These are phyloP conservation scores for Litsea cubeba DNA, from an alignment of 164 flowering plant genomes.

Conservation along the genomic window DNA sequence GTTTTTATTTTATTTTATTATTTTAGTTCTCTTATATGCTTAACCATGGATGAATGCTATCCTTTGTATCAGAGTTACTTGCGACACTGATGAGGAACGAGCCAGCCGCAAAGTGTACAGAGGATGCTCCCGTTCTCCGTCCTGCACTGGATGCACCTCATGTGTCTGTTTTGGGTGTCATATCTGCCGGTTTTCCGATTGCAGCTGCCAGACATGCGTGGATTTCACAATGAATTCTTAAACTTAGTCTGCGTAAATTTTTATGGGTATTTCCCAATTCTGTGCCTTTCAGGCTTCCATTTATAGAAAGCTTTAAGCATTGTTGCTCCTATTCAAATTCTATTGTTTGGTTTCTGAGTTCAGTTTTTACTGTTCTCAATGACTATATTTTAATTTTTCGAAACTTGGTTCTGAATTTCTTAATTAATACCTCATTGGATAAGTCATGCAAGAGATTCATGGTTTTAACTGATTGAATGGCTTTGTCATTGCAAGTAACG, in stretches of 20 bases:
- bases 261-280: slow-evolving; percentile 12
- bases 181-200: slow-evolving; percentile 74
- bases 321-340: slow-evolving; percentile 3
- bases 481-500: no score
- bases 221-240: slow-evolving; percentile 67
- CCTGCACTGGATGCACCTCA: slow-evolving; percentile 77
- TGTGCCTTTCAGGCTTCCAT: slow-evolving; percentile 7
- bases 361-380: slow-evolving; percentile 10
- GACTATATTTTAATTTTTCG: slow-evolving; percentile 6
- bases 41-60: background rate
- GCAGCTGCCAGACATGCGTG: slow-evolving; percentile 81
- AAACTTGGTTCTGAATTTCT: slow-evolving; percentile 2
- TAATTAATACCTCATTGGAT: slow-evolving; percentile 6
- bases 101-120: slow-evolving; percentile 72
- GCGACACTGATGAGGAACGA: slow-evolving; percentile 76
- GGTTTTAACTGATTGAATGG: background rate
- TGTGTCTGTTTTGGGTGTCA: slow-evolving; percentile 90
- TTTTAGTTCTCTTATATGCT: background rate
- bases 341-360: slow-evolving; percentile 8
- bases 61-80: slow-evolving; percentile 40
- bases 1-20: background rate
- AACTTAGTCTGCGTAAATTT: slow-evolving; percentile 14
- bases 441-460: background rate
- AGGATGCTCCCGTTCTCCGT: slow-evolving; percentile 63
- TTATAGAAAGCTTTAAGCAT: slow-evolving; percentile 1